Percentiles rank a stretch among this genome's conserved stretches.
phyloP scores from a whole-genome alignment of 2,329 filamentous ascomycete genomes.

The Dothideomycetes sp. region DNA sequence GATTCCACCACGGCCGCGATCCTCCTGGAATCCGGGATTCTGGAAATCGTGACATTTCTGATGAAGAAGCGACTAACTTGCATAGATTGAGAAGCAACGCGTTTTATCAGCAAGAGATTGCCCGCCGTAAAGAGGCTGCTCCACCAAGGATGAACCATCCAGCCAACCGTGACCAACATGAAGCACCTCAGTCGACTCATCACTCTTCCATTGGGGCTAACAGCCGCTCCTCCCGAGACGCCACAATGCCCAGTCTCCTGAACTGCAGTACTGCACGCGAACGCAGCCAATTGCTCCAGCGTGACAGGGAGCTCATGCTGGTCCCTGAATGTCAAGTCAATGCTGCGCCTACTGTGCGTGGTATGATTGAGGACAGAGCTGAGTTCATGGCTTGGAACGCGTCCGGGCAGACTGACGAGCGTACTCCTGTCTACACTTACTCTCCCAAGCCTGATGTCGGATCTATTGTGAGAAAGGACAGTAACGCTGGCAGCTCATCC shows the following conservation, averaged over 20 bases:
- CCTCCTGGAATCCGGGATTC: too few species aligned
- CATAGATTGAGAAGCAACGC: constrained; percentile 21
- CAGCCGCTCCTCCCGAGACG: constrained; percentile 13
- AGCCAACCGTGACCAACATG: constrained; percentile 11
- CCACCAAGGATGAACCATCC: constrained; percentile 16
- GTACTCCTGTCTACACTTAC: constrained; percentile 16
- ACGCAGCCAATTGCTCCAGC: constrained; percentile 3
- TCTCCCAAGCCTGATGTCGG: constrained; percentile 14
- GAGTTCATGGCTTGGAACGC: constrained; percentile 20
- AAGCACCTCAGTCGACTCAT: constrained; percentile 3
- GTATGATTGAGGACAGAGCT: constrained; percentile 26
- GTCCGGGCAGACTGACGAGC: constrained; percentile 22
- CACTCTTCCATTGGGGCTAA: constrained; percentile 1
- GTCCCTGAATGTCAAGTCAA: constrained; percentile 14
- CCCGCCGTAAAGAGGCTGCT: constrained; percentile 10
- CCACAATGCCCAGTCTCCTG: constrained; percentile 19
- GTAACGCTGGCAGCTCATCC: constrained; percentile 9
- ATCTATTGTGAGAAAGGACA: background rate
- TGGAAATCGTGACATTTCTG: too few species aligned
- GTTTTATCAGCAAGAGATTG: constrained; percentile 20
- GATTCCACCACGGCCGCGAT: too few species aligned
- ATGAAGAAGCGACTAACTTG: too few species aligned
- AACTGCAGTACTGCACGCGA: constrained; percentile 8
- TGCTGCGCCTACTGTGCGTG: constrained; percentile 25
- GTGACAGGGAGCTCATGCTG: constrained; percentile 15